Percentiles rank a stretch among this genome's conserved stretches.
phyloP scores from a whole-genome alignment of 2,329 filamentous ascomycete genomes.

The Trichoderma sp. region DNA sequence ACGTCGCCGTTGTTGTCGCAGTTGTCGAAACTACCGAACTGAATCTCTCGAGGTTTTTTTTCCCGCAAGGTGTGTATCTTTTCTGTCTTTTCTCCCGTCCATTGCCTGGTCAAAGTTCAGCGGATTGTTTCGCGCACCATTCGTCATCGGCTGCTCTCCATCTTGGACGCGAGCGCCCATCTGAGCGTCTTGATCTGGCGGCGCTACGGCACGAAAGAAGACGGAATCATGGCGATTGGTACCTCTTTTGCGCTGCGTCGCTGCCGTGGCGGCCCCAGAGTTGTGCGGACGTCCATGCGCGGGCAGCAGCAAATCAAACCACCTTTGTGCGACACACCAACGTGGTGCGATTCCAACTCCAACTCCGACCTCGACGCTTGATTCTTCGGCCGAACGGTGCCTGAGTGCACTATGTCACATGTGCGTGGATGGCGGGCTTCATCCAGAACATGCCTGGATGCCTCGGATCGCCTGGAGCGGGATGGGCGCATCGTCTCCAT shows the following conservation, averaged over 20 bases:
- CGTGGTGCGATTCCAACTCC: constrained; percentile 23
- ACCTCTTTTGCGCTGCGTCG: neutral
- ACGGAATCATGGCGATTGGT: neutral
- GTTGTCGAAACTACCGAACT: constrained; percentile 19
- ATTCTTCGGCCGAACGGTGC: neutral
- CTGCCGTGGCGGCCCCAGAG: neutral
- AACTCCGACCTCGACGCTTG: neutral
- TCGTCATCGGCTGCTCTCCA: no score
- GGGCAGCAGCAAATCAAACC: neutral
- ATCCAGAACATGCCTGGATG: neutral
- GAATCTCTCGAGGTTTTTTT: neutral
- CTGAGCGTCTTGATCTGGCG: neutral
- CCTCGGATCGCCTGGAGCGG: neutral
- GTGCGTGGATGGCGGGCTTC: neutral
- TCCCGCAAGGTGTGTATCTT: constrained; percentile 19
- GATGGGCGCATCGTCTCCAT: neutral
- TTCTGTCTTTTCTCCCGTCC: neutral
- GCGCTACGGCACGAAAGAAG: neutral
- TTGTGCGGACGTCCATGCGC: neutral
- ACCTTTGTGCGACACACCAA: constrained; percentile 21
- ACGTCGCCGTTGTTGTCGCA: constrained; percentile 25
- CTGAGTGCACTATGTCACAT: neutral
- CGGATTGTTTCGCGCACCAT: neutral
- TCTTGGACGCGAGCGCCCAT: neutral
- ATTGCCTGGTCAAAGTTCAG: constrained; percentile 15